Conservation (phyloP, 305 asterid genomes). For the Striga hermonthica region DNA sequence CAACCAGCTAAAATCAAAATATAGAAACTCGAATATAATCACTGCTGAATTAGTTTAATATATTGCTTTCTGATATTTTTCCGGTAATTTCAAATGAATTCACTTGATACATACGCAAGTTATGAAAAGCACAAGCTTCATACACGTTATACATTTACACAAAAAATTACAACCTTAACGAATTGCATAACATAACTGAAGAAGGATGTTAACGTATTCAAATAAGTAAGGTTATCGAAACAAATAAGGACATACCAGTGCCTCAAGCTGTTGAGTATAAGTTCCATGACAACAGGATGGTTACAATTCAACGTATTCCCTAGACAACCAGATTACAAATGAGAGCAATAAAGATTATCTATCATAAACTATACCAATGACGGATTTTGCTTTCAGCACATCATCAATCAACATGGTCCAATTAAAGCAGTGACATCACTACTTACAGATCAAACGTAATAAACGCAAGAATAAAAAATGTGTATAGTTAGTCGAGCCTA, state of each 20-base stretch:
- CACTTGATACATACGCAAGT: conserved; percentile 1
- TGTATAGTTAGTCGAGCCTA: not conserved
- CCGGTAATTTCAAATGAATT: not conserved
- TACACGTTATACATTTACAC: not conserved
- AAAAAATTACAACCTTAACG: conserved; percentile 9
- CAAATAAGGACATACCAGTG: conserved; percentile 67
- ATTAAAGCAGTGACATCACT: not conserved
- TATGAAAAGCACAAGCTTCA: conserved; percentile 2
- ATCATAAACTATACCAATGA: conserved; percentile 7
- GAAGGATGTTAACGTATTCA: conserved; percentile 15
- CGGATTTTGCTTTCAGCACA: conserved; percentile 16
- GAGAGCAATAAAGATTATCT: conserved; percentile 26
- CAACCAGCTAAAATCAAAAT: not conserved
- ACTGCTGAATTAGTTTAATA: not conserved
- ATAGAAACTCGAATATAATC: conserved; percentile 6
- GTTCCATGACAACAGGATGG: conserved; percentile 95
- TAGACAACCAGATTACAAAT: conserved; percentile 37
- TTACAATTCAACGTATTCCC: conserved; percentile 96
- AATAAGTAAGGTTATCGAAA: conserved; percentile 14
- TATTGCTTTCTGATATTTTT: not conserved
- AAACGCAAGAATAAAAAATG: conserved; percentile 2
- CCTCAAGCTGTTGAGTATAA: conserved; percentile 91
- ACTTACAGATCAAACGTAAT: not conserved
- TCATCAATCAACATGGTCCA: not conserved
- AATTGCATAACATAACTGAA: not conserved